Evolutionary conservation across 306 rosid genomes (phyloP), one percentile per base, ranked within the genome.

Genomic region (Inga leiocalycina): DNA sequence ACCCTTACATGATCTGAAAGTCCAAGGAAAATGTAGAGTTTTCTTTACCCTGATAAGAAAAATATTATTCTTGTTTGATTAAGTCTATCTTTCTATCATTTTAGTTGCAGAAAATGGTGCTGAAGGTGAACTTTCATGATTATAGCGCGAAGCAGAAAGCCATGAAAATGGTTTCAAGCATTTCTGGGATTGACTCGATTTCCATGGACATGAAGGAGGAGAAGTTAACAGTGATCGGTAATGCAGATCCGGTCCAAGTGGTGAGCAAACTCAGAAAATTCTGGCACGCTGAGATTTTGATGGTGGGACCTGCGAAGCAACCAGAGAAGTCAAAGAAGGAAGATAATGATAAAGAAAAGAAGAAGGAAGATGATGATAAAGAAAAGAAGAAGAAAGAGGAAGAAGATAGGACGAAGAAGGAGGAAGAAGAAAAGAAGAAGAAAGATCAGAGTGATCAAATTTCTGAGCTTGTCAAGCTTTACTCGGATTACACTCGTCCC

Each of bases 221-320:
- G 87, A 95, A 93, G 45, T 35, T 95, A 52, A 95, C 97, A 0
- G 93, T 95, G 24, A 74, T 87, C 27, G 99, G 98, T 3, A 83
- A 77, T 5, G 78, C 89, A 52, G 98, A 95, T 75, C 98, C 97
- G 0, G 93, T 93, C 4, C 27, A 74, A 1, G 80, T 92, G 22
- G 96, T 87, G 8, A 84, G 72, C 72, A 95, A 93, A 59, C 34
- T 93, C n/a, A 84, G 96, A 79, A 95, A 93, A 80, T 16, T 52
- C 51, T 95, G 98, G 97, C 66, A 27, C 80, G 32, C 93, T 7
- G 96, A 95, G 8, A 93, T 95, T 10, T 2, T 93, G 73, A 81
- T 92, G 2, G 92, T 95, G 32, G 97, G 99, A 68, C 99, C 97
- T 1, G 96, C 96, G 12, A 95, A 93, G 70, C 96, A 91, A 89